phyloP scores from a whole-genome alignment of 306 rosid species.

The Amphicarpaea edgeworthii region DNA sequence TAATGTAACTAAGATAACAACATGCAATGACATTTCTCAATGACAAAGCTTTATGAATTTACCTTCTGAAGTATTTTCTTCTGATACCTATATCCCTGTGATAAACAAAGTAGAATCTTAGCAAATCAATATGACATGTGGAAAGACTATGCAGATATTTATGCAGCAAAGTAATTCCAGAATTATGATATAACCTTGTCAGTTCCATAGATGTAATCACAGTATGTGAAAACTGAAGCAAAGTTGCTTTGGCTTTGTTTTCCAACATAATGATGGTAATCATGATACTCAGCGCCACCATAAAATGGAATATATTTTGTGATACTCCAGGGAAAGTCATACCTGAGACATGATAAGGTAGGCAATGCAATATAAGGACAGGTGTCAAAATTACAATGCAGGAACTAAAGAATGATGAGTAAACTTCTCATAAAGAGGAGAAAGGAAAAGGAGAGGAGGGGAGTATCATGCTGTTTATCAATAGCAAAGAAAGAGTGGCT shows the following conservation, averaged over 20 bases:
- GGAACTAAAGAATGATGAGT: constrained; percentile 27
- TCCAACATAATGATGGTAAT: constrained; percentile 98
- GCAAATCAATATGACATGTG: constrained; percentile 42
- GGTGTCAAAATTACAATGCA: constrained; percentile 40
- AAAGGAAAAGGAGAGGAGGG: background rate
- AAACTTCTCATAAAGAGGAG: constrained; percentile 3
- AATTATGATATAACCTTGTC: constrained; percentile 75
- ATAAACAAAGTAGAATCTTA: constrained; percentile 46
- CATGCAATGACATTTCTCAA: constrained; percentile 22
- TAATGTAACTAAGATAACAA: background rate
- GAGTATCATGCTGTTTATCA: constrained; percentile 8
- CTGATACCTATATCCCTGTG: constrained; percentile 88
- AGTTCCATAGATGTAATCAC: constrained; percentile 95
- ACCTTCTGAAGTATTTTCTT: constrained; percentile 83
- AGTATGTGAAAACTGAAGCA: constrained; percentile 95
- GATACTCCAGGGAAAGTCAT: constrained; percentile 87
- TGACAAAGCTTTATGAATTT: constrained; percentile 35
- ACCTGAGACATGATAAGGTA: constrained; percentile 57
- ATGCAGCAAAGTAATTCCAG: constrained; percentile 38
- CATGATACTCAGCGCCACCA: constrained; percentile 95
- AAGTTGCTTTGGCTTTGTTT: constrained; percentile 96
- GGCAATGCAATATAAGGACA: constrained; percentile 21
- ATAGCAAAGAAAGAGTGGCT: constrained; percentile 19
- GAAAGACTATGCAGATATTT: constrained; percentile 31
- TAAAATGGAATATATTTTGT: constrained; percentile 90